Evolutionary conservation across 192 early-diverging fungal genomes (phyloP).

Genomic region (Gonapodya sp.): DNA sequence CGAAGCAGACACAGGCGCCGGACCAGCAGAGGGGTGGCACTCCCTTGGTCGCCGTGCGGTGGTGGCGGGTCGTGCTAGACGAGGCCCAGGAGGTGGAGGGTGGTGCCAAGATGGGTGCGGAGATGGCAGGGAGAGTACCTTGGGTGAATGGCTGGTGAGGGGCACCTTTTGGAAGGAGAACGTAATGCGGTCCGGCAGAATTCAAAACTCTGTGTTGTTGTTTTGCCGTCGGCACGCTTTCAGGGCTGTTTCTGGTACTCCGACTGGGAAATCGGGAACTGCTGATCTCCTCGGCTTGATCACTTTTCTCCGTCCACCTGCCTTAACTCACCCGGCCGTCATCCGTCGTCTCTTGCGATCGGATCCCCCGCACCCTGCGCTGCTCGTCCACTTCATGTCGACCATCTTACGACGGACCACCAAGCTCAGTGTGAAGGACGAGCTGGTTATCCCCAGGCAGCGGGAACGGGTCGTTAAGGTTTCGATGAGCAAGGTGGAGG

Average conservation of each 20-base stretch:
- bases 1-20: no score
- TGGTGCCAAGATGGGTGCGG: conserved; percentile 28
- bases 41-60: conserved; percentile 35
- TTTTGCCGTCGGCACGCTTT: not conserved
- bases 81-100: conserved; percentile 62
- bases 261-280: conserved; percentile 26
- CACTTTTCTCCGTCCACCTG: conserved; percentile 29
- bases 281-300: conserved; percentile 44
- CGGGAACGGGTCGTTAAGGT: conserved; percentile 30
- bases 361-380: conserved; percentile 14
- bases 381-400: conserved; percentile 20
- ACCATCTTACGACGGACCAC: conserved; percentile 45
- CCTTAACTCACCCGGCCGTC: not conserved
- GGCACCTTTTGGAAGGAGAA: no score
- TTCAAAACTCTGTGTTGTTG: not conserved
- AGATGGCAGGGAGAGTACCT: conserved; percentile 48
- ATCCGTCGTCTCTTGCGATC: not conserved
- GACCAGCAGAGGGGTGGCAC: no score
- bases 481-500: conserved; percentile 42
- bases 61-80: conserved; percentile 55
- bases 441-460: conserved; percentile 48
- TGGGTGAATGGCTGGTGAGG: conserved; percentile 37
- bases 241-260: conserved; percentile 54
- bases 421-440: conserved; percentile 36
- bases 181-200: not conserved